phyloP scores from a whole-genome alignment of 2,329 filamentous ascomycete species.

The Stagonosporopsis tanaceti region DNA sequence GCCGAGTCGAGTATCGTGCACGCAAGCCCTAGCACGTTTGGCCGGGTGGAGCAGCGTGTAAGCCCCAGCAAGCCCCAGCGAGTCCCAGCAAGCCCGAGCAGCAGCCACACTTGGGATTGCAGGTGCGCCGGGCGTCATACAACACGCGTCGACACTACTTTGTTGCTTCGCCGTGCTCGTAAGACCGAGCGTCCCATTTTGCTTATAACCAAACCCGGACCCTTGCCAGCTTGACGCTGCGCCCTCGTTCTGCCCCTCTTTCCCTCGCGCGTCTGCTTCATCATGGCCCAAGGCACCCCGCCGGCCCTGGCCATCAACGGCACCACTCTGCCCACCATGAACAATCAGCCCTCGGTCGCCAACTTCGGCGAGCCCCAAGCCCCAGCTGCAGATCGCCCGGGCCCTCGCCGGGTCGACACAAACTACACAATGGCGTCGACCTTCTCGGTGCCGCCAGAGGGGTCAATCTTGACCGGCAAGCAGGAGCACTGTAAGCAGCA shows the following conservation, averaged over 20 bases:
- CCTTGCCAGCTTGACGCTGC: conserved; percentile 10
- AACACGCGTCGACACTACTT: conserved; percentile 37
- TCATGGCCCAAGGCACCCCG: conserved; percentile 38
- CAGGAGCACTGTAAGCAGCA: conserved; percentile 87
- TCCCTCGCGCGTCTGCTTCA: conserved; percentile 11
- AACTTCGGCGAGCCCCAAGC: conserved; percentile 28
- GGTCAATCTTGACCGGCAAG: conserved; percentile 82
- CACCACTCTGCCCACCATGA: conserved; percentile 40
- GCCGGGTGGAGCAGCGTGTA: conserved; percentile 24
- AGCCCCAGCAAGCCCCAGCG: conserved; percentile 38
- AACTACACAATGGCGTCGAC: conserved; percentile 51
- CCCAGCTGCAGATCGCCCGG: conserved; percentile 27
- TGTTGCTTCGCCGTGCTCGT: conserved; percentile 13
- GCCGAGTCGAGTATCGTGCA: conserved; percentile 16
- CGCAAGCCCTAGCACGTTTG: conserved; percentile 18
- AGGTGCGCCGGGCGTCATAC: conserved; percentile 36
- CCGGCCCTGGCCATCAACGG: conserved; percentile 41
- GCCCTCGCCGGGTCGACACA: conserved; percentile 39
- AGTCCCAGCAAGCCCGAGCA: not conserved
- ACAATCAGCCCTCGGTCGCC: conserved; percentile 29
- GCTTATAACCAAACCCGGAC: conserved; percentile 1
- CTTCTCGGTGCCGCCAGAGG: conserved; percentile 60
- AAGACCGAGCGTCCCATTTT: conserved; percentile 2
- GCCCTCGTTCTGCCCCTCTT: conserved; percentile 14
- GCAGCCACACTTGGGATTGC: conserved; percentile 35